Base-by-base conservation (phyloP, 257 asterid genomes). In the Nicotiana undulata region DNA sequence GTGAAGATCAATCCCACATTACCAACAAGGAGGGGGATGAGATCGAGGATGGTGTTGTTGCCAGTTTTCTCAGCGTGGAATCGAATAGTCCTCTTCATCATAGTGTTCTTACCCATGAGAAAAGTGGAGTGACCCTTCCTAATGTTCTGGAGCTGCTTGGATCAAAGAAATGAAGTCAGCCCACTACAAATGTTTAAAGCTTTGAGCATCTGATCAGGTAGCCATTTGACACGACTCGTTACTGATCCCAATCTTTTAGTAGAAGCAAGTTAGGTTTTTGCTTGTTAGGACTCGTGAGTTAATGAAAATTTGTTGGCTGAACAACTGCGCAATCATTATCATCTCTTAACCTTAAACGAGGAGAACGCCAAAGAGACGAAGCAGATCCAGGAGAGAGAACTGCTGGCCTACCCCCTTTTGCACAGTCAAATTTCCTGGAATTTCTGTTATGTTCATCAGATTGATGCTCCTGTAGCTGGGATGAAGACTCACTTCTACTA, bases 1-100 rank as follows among this genome's bases (percentile, higher is more conserved):
- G 98, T 90, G 82, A 94, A 94, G 78, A 93, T 93, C 90, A 94
- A 56, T 6, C 98, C 98, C 67, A 94, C 98, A 77, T 94, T 94
- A 4, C 98, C 98, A 53, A 88, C 92, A 40, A 94, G 97, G 74
- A 93, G 92, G 13, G 97, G 97, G 72, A 94, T 89, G 32, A 94
- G 89, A 68, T 88, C 92, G 34, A 93, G 93, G 52, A 89, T 89
- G 22, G 91, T 86, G 0, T 29, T 29, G 31, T 29, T 92, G 22
- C 94, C 97, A 9, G 96, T 87, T 53, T 94, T 92, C 67, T 92
- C 98, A 40, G 92, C 84, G 64, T 94, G 98, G 46, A 91, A 90
- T 67, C 94, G 85, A 63, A 92, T 68, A 18, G 86, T 80, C 84
- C 94, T 90, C 95, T 94, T 94, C 94, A 93, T 94, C 98, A 93